These are phyloP conservation scores for Liquidambar formosana DNA, from an alignment of 164 flowering plant species.

Conservation along the genomic window DNA sequence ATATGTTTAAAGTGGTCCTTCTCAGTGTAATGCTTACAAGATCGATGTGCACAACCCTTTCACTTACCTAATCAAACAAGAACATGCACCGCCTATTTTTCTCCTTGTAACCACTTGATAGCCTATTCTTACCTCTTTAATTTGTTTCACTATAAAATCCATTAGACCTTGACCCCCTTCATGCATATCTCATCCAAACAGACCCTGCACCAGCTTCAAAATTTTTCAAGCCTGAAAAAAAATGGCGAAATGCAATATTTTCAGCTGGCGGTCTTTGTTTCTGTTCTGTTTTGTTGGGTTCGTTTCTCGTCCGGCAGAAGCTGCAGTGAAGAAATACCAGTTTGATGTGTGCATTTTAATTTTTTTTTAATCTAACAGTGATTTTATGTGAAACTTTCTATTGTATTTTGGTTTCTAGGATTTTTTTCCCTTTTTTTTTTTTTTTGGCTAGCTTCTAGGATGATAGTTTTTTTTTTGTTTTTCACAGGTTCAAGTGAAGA, in stretches of 20 bases:
- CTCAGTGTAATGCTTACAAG: conserved; percentile 12
- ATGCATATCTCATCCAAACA: conserved; percentile 6
- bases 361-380: conserved; percentile 14
- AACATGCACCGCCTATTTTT: not conserved
- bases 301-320: conserved; percentile 21
- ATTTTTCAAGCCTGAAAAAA: not conserved
- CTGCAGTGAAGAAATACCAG: conserved; percentile 46
- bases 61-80: conserved; percentile 10
- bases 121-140: not conserved
- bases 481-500: conserved; percentile 16
- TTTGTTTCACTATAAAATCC: no score
- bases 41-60: not conserved
- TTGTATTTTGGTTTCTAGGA: not conserved
- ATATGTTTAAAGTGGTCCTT: not conserved
- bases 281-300: conserved; percentile 24
- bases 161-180: not conserved
- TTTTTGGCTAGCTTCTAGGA: not conserved
- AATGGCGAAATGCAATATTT: conserved; percentile 12
- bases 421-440: not conserved
- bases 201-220: not conserved
- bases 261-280: conserved; percentile 8
- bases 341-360: conserved; percentile 32
- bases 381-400: not conserved
- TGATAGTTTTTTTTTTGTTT: not conserved
- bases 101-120: not conserved